Percentiles rank a stretch among this genome's conserved stretches.
phyloP scores from a whole-genome alignment of 805 yeast species.

The Maudiozyma turicensis region DNA sequence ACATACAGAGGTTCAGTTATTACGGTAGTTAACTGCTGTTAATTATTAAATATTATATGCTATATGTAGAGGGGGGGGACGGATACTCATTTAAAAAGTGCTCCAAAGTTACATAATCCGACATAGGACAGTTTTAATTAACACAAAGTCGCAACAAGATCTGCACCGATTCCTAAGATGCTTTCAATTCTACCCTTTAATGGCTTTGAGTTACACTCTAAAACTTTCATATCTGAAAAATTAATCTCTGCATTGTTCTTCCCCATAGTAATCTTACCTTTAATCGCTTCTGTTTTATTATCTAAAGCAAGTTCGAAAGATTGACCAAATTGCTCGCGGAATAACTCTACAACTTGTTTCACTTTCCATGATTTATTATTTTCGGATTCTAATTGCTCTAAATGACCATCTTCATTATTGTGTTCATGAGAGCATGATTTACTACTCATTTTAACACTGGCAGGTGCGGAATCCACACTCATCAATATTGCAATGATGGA shows the following conservation, averaged over 20 bases:
- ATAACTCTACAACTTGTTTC: constrained; percentile 48
- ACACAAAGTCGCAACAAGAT: constrained; percentile 75
- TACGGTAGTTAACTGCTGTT: too few relatives aligned
- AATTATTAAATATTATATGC: background rate
- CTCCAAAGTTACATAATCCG: background rate
- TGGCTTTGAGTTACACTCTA: constrained; percentile 60
- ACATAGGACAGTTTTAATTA: constrained; percentile 16
- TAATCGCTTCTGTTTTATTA: constrained; percentile 27
- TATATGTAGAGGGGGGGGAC: background rate
- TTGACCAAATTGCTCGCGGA: constrained; percentile 85
- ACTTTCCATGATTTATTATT: constrained; percentile 31
- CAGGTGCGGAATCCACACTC: constrained; percentile 90
- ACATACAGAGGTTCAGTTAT: too few relatives aligned
- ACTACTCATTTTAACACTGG: constrained; percentile 82
- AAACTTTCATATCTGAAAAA: constrained; percentile 54
- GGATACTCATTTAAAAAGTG: too few relatives aligned
- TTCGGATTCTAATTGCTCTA: constrained; percentile 9
- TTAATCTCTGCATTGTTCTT: constrained; percentile 62
- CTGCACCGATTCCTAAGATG: constrained; percentile 66
- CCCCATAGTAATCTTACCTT: constrained; percentile 65
- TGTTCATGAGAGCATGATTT: constrained; percentile 41
- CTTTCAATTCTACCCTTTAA: constrained; percentile 75
- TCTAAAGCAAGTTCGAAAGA: constrained; percentile 34
- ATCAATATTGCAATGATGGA: constrained; percentile 81
- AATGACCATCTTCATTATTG: constrained; percentile 14